Evolutionary conservation across 129 eudicot genomes (phyloP).

Genomic region (Helichrysum umbraculigerum): DNA sequence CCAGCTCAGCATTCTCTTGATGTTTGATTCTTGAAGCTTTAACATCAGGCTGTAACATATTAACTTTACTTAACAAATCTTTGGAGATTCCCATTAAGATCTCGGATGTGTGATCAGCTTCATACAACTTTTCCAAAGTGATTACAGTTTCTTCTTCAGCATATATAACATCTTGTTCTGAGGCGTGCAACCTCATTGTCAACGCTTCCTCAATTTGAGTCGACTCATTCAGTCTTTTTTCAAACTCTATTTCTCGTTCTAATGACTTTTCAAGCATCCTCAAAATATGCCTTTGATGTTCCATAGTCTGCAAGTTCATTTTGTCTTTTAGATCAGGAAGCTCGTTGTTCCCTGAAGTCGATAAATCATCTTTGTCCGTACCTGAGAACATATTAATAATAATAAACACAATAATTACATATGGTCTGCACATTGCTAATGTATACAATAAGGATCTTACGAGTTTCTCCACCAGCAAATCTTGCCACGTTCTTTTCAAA

Average conservation of each 20-base stretch:
- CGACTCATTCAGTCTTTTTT: constrained; percentile 59
- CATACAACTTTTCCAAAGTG: constrained; percentile 56
- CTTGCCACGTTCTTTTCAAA: constrained; percentile 49
- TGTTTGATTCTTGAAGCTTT: constrained; percentile 39
- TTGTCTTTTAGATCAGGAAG: constrained; percentile 45
- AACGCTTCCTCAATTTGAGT: constrained; percentile 62
- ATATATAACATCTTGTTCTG: constrained; percentile 54
- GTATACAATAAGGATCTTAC: constrained; percentile 35
- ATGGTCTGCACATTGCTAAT: neutral
- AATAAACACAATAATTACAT: neutral
- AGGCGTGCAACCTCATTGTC: constrained; percentile 52
- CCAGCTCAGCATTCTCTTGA: neutral
- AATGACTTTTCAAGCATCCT: constrained; percentile 88
- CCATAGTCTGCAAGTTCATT: constrained; percentile 70
- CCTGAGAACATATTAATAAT: constrained; percentile 40
- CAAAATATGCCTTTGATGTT: constrained; percentile 69
- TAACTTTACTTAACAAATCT: constrained; percentile 49
- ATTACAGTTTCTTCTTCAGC: constrained; percentile 65
- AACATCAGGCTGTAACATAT: constrained; percentile 37
- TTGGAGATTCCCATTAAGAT: constrained; percentile 59
- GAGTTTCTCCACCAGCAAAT: constrained; percentile 44
- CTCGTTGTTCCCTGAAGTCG: constrained; percentile 22
- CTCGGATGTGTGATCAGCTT: constrained; percentile 68
- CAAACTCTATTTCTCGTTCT: constrained; percentile 81
- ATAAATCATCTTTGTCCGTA: constrained; percentile 35